Evolutionary conservation across 441 rosid species (phyloP).

Genomic region (Codiaeum variegatum): DNA sequence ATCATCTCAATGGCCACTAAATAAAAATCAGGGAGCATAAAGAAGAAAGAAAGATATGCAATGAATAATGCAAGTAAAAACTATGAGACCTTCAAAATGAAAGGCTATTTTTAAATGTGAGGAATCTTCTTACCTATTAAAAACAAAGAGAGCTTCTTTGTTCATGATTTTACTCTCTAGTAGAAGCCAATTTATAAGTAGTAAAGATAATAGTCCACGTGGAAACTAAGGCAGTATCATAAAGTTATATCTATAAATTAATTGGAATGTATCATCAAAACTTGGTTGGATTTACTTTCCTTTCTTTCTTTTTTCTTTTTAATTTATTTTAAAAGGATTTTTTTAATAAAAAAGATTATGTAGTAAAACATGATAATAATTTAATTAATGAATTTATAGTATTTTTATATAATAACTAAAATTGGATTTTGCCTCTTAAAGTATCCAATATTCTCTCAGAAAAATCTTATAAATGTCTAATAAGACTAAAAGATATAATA

Average conservation of each 20-base stretch:
- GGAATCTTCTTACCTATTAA: not conserved
- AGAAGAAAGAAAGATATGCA: not conserved
- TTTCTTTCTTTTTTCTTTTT: not conserved
- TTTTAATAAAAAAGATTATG: no score
- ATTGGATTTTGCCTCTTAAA: conserved; percentile 18
- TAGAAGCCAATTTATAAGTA: conserved; percentile 17
- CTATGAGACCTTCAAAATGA: not conserved
- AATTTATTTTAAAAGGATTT: no score
- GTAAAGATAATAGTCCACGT: not conserved
- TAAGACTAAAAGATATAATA: not conserved
- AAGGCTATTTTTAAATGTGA: not conserved
- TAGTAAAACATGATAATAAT: not conserved
- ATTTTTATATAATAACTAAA: conserved; percentile 16
- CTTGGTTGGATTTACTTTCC: conserved; percentile 14
- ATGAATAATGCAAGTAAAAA: not conserved
- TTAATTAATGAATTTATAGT: conserved; percentile 17
- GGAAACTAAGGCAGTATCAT: conserved; percentile 4
- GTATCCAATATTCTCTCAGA: conserved; percentile 4
- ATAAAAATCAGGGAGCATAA: not conserved
- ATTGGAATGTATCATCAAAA: conserved; percentile 9
- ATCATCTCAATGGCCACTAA: not conserved
- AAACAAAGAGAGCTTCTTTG: not conserved
- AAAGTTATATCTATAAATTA: conserved; percentile 4
- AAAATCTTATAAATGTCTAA: conserved; percentile 17
- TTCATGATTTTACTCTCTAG: not conserved